Base-by-base conservation (phyloP, 768 basidiomycete genomes). In the Podaxis sp. region DNA sequence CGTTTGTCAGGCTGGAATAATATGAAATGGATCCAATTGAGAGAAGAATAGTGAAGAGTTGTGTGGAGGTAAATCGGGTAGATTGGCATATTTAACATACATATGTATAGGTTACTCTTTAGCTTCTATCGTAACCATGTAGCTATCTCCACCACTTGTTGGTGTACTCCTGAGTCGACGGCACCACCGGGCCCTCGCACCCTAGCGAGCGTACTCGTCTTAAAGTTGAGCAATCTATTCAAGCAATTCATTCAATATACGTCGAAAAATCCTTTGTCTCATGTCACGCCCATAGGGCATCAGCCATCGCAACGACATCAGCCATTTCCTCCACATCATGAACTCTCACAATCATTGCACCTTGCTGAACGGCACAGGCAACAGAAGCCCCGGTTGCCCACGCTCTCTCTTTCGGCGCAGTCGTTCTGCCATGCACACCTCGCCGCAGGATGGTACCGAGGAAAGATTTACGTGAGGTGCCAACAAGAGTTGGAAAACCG, bases 391-490 rank as follows among this genome's bases (percentile, higher is more conserved):
- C 88, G 12, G 95, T 97, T 1, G 93, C 96, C 77, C 82, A 91
- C 0, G 72, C 81, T 8, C 96, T 76, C 60, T 94, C 90, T 63
- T 78, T 81, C 1, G 91, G 83, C n/a, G 66, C 65, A 1, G 88
- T 87, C 67, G 82, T 71, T 19, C 84, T 75, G 0, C 87, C 89
- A 33, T 72, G 61, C 6, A 84, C 82, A 15, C 77, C 73, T 53
- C 79, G 71, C 3, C 79, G 76, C 12, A 94, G 79, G 22, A 94
- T 78, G 2, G 74, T 72, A 0, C 93, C 94, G 8, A 96, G 76
- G 72, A 96, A 94, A 0, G 91, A 88, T 72, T 98, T 98, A 53
- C 89, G 78, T 9, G 93, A 96, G 0, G 86, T 73, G 2, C 94
- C 94, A 27, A 96, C 82, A 4, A 98, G 79, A 19, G 80, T 74